These are phyloP conservation scores for Chrysosporium keratinophilum DNA, from an alignment of 2,329 filamentous ascomycete species.

Conservation along the genomic window DNA sequence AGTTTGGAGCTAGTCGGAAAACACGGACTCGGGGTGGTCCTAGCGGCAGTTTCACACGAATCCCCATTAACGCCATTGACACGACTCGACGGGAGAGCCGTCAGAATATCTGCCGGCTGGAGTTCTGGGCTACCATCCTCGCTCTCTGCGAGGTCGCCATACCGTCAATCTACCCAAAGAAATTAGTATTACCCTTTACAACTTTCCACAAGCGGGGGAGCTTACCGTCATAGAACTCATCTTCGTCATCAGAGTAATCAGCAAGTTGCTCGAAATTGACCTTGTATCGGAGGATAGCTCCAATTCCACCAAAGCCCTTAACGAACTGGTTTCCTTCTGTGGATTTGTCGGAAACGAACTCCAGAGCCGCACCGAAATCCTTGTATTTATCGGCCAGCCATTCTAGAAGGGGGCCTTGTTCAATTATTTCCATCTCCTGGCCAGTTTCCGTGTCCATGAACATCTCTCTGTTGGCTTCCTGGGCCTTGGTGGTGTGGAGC, in stretches of 20 bases:
- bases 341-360: conserved; percentile 95
- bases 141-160: conserved; percentile 73
- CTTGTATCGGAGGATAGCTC: conserved; percentile 95
- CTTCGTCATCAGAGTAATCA: conserved; percentile 79
- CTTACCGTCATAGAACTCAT: conserved; percentile 76
- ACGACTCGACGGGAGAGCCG: conserved; percentile 40
- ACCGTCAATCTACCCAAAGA: conserved; percentile 64
- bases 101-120: conserved; percentile 44
- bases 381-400: conserved; percentile 99
- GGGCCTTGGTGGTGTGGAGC: conserved; percentile 77
- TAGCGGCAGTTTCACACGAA: conserved; percentile 26
- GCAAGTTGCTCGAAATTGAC: conserved; percentile 99
- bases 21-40: conserved; percentile 22
- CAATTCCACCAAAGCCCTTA: conserved; percentile 97
- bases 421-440: conserved; percentile 90
- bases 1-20: conserved; percentile 29
- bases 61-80: conserved; percentile 27
- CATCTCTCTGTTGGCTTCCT: conserved; percentile 67
- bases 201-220: neutral
- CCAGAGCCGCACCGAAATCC: conserved; percentile 87
- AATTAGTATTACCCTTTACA: conserved; percentile 5
- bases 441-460: conserved; percentile 96
- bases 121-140: conserved; percentile 68
- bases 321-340: conserved; percentile 99
- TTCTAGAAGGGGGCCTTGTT: conserved; percentile 89